These are phyloP conservation scores for Beauveria sp. DNA, from an alignment of 2,329 filamentous ascomycete genomes.

Conservation along the genomic window DNA sequence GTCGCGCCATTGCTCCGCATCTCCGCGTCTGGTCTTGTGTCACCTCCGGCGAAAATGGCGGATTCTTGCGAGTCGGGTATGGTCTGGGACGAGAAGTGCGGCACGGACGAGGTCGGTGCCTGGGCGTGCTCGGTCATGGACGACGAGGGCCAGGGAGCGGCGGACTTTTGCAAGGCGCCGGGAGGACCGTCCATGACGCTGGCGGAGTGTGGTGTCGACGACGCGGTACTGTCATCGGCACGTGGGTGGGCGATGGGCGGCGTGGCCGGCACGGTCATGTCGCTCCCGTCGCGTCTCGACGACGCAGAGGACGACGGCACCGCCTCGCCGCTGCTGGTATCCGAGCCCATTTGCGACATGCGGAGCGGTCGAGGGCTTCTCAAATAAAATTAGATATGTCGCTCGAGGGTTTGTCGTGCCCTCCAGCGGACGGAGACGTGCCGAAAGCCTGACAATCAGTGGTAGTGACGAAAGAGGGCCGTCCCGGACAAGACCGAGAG, in stretches of 20 bases:
- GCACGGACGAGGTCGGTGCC: neutral
- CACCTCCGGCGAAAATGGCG: neutral
- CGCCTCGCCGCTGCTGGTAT: conserved; percentile 4
- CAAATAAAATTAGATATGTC: no score
- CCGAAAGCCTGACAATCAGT: neutral
- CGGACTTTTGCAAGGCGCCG: neutral
- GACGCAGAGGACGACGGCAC: conserved; percentile 10
- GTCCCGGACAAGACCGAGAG: conserved; percentile 7
- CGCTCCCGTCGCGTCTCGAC: conserved; percentile 13
- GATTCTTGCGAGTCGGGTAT: conserved; percentile 12
- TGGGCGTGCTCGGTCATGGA: neutral
- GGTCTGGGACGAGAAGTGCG: conserved; percentile 2
- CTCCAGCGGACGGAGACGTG: neutral
- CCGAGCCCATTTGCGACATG: conserved; percentile 13
- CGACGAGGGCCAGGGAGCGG: neutral
- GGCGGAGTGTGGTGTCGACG: neutral
- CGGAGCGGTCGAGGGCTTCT: neutral
- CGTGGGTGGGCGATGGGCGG: conserved; percentile 7
- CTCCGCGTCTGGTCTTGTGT: conserved; percentile 3
- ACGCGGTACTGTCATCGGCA: neutral
- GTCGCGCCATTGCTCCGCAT: neutral
- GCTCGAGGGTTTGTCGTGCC: neutral
- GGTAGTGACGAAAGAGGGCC: neutral
- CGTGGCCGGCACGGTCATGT: conserved; percentile 11
- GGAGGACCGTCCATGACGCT: neutral